A percentile compares a stretch with the other conserved stretches of the same genome.
Conservation (phyloP, 192 early-diverging fungal genomes). For the Pilobolus umbonatus region DNA sequence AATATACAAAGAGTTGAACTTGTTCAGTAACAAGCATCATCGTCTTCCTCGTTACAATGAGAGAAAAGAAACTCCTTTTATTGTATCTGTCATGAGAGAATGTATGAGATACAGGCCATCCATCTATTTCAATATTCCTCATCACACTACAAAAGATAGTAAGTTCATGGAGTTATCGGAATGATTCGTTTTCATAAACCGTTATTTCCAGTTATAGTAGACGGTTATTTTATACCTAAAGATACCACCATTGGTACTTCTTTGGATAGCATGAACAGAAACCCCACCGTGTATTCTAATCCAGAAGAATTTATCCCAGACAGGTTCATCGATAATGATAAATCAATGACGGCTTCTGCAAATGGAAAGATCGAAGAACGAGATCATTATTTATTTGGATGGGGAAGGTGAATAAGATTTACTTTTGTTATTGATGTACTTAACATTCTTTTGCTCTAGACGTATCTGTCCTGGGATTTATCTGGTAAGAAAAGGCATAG, state of each 20-base stretch:
- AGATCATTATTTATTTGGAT: constrained; percentile 11
- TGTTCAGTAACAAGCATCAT: neutral
- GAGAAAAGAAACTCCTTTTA: constrained; percentile 12
- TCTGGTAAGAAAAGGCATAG: too few species aligned
- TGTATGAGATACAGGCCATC: constrained; percentile 9
- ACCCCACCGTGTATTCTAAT: neutral
- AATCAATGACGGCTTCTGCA: neutral
- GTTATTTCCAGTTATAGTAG: neutral
- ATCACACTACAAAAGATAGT: constrained; percentile 10
- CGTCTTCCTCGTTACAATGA: constrained; percentile 4
- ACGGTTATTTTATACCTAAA: neutral
- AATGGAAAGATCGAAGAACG: neutral
- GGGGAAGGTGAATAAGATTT: constrained; percentile 5
- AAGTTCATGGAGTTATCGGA: neutral
- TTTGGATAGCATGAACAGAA: neutral
- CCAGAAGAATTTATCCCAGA: constrained; percentile 6
- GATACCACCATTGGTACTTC: neutral
- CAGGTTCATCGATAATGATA: neutral
- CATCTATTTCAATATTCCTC: constrained; percentile 1
- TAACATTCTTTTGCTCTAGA: too few species aligned
- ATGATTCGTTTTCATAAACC: neutral
- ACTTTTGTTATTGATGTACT: too few species aligned
- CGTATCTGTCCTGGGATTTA: too few species aligned
- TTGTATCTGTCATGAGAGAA: constrained; percentile 18
- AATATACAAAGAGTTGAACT: constrained; percentile 11